These are phyloP conservation scores for Colletotrichum limetticola DNA, from an alignment of 2,329 filamentous ascomycete genomes.

Conservation along the genomic window DNA sequence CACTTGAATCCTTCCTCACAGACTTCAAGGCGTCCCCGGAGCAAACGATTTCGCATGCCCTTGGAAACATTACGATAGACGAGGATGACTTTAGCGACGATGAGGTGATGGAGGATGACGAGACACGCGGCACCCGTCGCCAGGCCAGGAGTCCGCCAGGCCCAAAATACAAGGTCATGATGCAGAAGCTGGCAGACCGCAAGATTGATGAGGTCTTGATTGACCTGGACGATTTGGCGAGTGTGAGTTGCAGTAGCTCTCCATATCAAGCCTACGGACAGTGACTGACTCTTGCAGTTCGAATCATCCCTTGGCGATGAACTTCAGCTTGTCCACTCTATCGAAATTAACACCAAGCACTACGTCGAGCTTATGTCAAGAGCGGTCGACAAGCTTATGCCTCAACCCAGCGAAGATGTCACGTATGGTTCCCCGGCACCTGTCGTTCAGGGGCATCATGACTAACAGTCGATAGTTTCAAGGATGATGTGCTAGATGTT, in stretches of 20 bases:
- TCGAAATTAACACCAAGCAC: constrained; percentile 92
- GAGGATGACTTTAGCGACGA: constrained; percentile 90
- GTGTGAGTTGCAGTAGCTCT: constrained; percentile 79
- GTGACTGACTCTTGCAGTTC: constrained; percentile 68
- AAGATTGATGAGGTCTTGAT: constrained; percentile 81
- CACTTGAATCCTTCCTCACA: constrained; percentile 88
- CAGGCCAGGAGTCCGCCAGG: constrained; percentile 67
- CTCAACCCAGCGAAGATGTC: constrained; percentile 79
- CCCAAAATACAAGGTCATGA: constrained; percentile 87
- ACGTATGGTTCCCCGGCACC: constrained; percentile 63
- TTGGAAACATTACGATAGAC: constrained; percentile 86
- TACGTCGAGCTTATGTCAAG: constrained; percentile 93
- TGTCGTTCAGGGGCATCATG: background rate
- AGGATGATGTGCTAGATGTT: constrained; percentile 96
- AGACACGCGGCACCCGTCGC: constrained; percentile 61
- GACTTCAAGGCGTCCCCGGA: constrained; percentile 85
- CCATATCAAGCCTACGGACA: constrained; percentile 51
- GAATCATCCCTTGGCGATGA: constrained; percentile 77
- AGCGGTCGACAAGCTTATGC: constrained; percentile 89
- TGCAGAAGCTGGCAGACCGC: constrained; percentile 89
- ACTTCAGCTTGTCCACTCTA: constrained; percentile 80
- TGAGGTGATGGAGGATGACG: constrained; percentile 89
- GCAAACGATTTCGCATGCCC: constrained; percentile 80
- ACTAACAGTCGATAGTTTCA: constrained; percentile 71
- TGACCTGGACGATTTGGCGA: constrained; percentile 87